Evolutionary conservation across 179 eudicot genomes (phyloP).

Genomic region (Beta lomatogona): DNA sequence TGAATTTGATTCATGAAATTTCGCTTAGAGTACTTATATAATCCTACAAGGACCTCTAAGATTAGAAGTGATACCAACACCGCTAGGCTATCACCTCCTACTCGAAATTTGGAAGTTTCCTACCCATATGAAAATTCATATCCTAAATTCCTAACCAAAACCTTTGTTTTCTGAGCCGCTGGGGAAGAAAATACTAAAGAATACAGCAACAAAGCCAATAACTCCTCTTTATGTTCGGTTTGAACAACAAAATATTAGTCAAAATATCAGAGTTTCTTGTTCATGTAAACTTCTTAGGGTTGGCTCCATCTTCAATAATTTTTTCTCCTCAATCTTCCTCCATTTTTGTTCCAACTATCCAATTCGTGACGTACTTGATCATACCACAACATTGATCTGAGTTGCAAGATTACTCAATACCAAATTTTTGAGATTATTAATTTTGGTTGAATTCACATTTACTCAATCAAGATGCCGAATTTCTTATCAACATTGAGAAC

Average conservation of each 20-base stretch:
- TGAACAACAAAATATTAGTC: neutral
- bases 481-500: slow-evolving; percentile 54
- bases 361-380: neutral
- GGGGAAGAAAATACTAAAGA: no score
- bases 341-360: neutral
- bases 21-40: no score
- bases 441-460: neutral
- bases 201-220: neutral
- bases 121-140: no score
- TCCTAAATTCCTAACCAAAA: no score
- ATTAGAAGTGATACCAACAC: no score
- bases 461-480: slow-evolving; percentile 38
- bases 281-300: slow-evolving; percentile 19
- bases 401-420: neutral
- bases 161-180: no score
- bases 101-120: no score
- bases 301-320: neutral
- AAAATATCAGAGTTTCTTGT: neutral
- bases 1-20: no score
- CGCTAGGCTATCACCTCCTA: no score
- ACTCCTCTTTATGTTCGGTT: neutral
- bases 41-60: no score
- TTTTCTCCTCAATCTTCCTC: neutral
- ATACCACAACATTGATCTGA: neutral
- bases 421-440: neutral